Percentiles rank a stretch among this genome's conserved stretches.
These are phyloP conservation scores for Aspergillus novoparasiticus DNA, from an alignment of 2,329 filamentous ascomycete genomes.

Conservation along the genomic window DNA sequence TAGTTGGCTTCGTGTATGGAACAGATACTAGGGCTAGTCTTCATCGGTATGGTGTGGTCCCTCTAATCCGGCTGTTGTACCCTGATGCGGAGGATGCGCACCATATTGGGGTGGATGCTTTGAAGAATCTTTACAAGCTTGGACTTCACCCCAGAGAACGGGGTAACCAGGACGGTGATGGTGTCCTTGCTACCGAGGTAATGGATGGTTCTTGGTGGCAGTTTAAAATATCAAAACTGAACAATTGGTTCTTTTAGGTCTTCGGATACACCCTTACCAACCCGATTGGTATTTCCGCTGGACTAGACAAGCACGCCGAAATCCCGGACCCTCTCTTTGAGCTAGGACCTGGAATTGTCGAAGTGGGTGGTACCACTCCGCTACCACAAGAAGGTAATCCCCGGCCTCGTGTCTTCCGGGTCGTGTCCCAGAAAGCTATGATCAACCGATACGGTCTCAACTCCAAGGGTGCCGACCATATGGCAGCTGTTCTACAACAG, in stretches of 20 bases:
- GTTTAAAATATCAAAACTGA: background rate
- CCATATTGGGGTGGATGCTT: conserved; percentile 69
- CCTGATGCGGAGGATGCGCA: conserved; percentile 80
- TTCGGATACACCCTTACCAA: conserved; percentile 79
- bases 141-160: conserved; percentile 83
- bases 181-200: conserved; percentile 57
- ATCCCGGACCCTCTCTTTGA: conserved; percentile 83
- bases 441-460: conserved; percentile 97
- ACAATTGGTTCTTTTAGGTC: conserved; percentile 48
- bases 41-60: conserved; percentile 67
- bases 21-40: conserved; percentile 74
- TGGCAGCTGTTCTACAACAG: conserved; percentile 76
- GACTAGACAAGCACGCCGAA: conserved; percentile 91
- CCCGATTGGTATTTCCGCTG: conserved; percentile 91
- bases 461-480: conserved; percentile 82
- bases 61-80: conserved; percentile 44
- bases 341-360: conserved; percentile 81
- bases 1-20: conserved; percentile 65
- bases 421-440: conserved; percentile 80
- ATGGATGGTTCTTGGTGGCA: background rate
- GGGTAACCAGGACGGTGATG: conserved; percentile 57
- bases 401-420: conserved; percentile 81
- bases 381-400: conserved; percentile 86
- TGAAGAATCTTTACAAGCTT: conserved; percentile 73
- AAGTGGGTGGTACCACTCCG: conserved; percentile 89